Evolutionary conservation across 371 early-diverging fungal species (phyloP), one percentile per base, ranked within the genome.

Genomic region (Chytridiales sp.): DNA sequence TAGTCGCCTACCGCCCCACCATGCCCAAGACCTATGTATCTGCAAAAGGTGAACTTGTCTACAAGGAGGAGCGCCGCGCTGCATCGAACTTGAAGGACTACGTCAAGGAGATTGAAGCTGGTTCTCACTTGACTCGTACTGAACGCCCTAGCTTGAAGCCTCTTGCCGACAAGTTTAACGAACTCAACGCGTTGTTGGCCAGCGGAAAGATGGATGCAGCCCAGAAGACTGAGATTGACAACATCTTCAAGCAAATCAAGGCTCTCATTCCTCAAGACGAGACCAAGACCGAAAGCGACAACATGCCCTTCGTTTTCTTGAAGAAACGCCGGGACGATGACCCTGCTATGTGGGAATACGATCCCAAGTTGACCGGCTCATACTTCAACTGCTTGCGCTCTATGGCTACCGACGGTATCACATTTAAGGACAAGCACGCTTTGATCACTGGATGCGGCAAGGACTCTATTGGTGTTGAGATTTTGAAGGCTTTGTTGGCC

Each of bases 371-470:
- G 42, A 91, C 92, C 42, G 56, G 65, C 55, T 35, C 56, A 29
- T 94, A 90, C 75, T 80, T 94, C 34, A 84, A 90, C 56, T 86
- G 82, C 26, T 71, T 95, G 63, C 61, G 70, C 47, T 79, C 87
- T 59, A 82, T 91, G 56, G 86, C 90, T 47, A 71, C 70, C 22
- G 80, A 85, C 24, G 95, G 96, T 69, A 75, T 90, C 44, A 81
- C 93, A 13, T 94, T 92, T 70, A 84, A 85, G 62, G 79, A 85
- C 64, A 87, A 84, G 72, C 85, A 83, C 60, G 94, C 87, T 38
- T 84, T 97, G 34, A 80, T 95, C 57, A 97, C 94, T 34, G 96
- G 96, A 61, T 91, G 92, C 66, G 92, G 95, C 67, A 84, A 81
- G 64, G 94, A 86, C 62, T 95, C 96, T 1, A 97, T 97, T 69